Percentiles rank a stretch among this genome's conserved stretches.
phyloP scores from a whole-genome alignment of 225 moss, liverwort and hornwort species.

The Takakia lepidozioides region DNA sequence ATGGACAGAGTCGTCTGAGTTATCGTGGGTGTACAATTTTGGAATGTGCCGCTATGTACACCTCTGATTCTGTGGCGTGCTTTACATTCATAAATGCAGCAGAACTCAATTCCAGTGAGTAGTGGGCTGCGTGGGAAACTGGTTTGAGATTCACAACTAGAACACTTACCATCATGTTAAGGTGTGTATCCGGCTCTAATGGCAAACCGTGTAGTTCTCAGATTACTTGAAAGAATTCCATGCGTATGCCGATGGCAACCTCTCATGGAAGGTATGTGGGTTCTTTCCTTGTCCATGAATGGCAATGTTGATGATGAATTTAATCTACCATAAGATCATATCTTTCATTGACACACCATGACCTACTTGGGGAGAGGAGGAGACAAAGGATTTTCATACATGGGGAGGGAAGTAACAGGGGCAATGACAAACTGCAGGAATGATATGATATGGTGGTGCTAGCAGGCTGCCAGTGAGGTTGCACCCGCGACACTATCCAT shows the following conservation, averaged over 20 bases:
- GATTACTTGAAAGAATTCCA: slow-evolving; percentile 75
- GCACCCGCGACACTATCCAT: slow-evolving; percentile 66
- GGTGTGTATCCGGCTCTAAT: neutral
- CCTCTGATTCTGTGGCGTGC: too few relatives aligned
- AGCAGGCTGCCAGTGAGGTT: slow-evolving; percentile 89
- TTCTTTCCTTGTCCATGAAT: neutral
- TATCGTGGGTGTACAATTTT: too few relatives aligned
- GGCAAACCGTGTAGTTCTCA: slow-evolving; percentile 18
- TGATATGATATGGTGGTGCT: slow-evolving; percentile 1
- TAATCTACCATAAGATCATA: neutral
- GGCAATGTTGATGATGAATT: neutral
- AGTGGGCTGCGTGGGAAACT: too few relatives aligned
- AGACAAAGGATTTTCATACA: neutral
- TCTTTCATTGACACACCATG: neutral
- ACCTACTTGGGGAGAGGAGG: too few relatives aligned
- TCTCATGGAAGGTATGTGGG: slow-evolving; percentile 75
- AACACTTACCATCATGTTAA: too few relatives aligned
- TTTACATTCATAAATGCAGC: too few relatives aligned
- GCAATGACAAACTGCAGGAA: neutral
- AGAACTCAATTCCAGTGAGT: too few relatives aligned
- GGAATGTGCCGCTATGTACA: too few relatives aligned
- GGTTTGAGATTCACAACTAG: too few relatives aligned
- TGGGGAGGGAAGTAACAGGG: neutral
- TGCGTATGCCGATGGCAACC: slow-evolving; percentile 74
- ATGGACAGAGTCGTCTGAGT: too few relatives aligned